Percentiles rank a stretch among this genome's conserved stretches.
Conservation (phyloP, 169 alveolate genomes). For the Plasmodium malariae region DNA sequence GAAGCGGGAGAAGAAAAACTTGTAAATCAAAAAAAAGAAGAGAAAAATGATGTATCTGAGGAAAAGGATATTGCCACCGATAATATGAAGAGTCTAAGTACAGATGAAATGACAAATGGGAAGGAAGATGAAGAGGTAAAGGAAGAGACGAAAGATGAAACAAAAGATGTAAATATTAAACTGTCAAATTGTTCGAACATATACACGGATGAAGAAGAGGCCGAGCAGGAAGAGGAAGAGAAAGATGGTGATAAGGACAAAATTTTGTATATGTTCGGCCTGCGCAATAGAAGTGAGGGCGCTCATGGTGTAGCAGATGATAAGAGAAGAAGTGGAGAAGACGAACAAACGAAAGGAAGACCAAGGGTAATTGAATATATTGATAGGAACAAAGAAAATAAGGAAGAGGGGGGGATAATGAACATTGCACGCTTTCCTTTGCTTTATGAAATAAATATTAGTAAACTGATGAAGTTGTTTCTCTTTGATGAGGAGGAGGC, state of each 20-base stretch:
- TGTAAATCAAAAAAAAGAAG: background rate
- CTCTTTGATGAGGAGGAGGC: background rate
- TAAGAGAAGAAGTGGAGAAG: no score
- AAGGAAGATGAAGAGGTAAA: background rate
- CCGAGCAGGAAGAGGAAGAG: background rate
- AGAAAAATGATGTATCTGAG: background rate
- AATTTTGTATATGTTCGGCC: background rate
- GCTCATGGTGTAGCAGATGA: background rate
- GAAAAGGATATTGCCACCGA: background rate
- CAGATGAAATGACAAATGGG: background rate
- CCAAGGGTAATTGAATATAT: no score
- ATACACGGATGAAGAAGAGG: slow-evolving; percentile 1
- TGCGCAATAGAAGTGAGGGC: background rate
- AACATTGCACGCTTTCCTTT: slow-evolving; percentile 13
- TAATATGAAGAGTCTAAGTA: no score
- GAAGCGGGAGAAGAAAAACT: background rate
- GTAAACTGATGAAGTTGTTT: background rate
- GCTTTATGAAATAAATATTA: background rate
- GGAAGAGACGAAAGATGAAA: background rate
- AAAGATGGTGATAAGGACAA: background rate
- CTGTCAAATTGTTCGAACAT: slow-evolving; percentile 23
- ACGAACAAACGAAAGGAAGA: background rate
- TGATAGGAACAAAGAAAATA: background rate
- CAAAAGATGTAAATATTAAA: slow-evolving; percentile 10
- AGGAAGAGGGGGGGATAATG: background rate